Base-by-base conservation (phyloP, 495 filamentous ascomycete genomes). In the Jackrogersella multiformis region DNA sequence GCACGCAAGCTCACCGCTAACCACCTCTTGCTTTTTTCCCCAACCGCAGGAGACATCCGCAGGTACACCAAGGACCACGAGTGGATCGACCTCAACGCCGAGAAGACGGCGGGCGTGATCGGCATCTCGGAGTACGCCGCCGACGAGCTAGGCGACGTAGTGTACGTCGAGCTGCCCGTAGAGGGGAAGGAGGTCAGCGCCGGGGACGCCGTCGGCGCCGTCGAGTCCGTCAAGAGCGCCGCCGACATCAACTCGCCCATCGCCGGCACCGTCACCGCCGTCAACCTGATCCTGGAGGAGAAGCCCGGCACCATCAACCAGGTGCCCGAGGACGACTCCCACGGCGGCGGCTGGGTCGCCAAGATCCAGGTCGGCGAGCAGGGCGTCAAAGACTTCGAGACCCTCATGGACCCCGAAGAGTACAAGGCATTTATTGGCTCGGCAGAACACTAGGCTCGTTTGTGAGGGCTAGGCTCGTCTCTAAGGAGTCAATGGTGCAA, bases 1-100 rank as follows among this genome's bases (percentile, higher is more conserved):
- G 26, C 3, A 30, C 26, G 7, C 26, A 7, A 30, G 26, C 26
- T 7, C 26, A 30, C 20, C 36, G 18, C n/a, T 32, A 21, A 21
- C 64, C 38, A 46, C 12, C 26, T n/a, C n/a, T 30, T 30, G 26
- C 7, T 30, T 30, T 7, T 16, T 32, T n/a, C 32, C 12, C 9
- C 5, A 36, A 52, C 15, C 5, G 12, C 56, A 86, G 84, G 78
- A 68, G 77, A 78, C 67, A 81, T 89, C 70, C 94, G 95, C 84
- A 92, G 90, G 74, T 99, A 96, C 85, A 98, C 96, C 70, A 88
- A 92, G 77, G 96, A 97, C 71, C 95, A 99, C 83, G 95, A 99
- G 83, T 99, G 96, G 96, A 87, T 99, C 71, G 91, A 97, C 78
- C 81, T 97, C 30, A 86, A 86, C 49, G 86, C 84, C 26, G 88